A percentile compares a stretch with the other conserved stretches of the same genome.
These are phyloP conservation scores for Linnemannia elongata DNA, from an alignment of 192 early-diverging fungal species.

Conservation along the genomic window DNA sequence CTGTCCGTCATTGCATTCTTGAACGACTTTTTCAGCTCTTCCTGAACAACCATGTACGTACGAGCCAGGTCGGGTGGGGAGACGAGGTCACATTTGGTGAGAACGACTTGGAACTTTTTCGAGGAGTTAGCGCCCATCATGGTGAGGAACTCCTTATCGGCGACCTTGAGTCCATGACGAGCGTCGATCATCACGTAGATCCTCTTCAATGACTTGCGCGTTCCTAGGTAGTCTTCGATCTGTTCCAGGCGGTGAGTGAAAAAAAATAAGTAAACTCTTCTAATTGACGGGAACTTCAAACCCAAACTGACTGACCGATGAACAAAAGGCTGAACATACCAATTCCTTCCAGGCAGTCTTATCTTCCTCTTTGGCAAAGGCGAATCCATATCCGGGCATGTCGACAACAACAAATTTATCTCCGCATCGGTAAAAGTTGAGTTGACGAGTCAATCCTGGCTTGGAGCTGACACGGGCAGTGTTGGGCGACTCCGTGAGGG, in stretches of 20 bases:
- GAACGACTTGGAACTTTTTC: constrained; percentile 64
- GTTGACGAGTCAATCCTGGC: constrained; percentile 83
- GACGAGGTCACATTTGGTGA: constrained; percentile 84
- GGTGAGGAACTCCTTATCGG: constrained; percentile 66
- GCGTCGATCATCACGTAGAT: constrained; percentile 84
- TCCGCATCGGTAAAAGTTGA: constrained; percentile 82
- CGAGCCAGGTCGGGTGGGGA: constrained; percentile 73
- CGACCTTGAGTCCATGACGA: constrained; percentile 75
- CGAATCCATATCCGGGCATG: constrained; percentile 90
- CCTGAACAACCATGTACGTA: constrained; percentile 65
- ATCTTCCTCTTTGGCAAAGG: constrained; percentile 76
- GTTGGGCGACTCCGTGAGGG: constrained; percentile 67
- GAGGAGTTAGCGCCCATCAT: constrained; percentile 62
- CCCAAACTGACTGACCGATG: neutral
- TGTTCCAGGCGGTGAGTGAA: constrained; percentile 20
- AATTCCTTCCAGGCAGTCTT: constrained; percentile 69
- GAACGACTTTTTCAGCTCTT: constrained; percentile 52
- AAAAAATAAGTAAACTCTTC: neutral
- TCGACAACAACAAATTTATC: constrained; percentile 77
- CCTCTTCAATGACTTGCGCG: constrained; percentile 69
- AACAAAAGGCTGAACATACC: constrained; percentile 46
- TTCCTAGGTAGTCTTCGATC: constrained; percentile 76
- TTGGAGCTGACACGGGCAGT: constrained; percentile 76
- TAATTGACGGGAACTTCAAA: neutral
- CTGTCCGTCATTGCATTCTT: constrained; percentile 53